A percentile compares a stretch with the other conserved stretches of the same genome.
phyloP scores from a whole-genome alignment of 345 rosid genomes.

The Citrus inodora region DNA sequence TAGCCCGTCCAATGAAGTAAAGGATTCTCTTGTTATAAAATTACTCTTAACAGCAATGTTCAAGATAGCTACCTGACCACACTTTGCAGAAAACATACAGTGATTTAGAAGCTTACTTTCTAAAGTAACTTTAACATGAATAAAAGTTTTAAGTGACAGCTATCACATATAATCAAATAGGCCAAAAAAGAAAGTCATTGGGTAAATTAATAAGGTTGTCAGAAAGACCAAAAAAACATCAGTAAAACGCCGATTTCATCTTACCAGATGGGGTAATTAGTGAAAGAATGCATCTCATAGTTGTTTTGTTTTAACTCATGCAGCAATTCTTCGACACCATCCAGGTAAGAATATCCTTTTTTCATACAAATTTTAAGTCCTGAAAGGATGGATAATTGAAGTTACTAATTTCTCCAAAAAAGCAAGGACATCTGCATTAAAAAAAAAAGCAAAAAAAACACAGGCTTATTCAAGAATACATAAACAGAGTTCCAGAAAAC shows the following conservation, averaged over 20 bases:
- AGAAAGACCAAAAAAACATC: background rate
- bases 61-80: background rate
- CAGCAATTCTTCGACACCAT: conserved; percentile 75
- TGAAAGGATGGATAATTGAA: conserved; percentile 22
- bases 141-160: background rate
- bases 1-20: no score
- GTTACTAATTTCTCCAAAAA: conserved; percentile 1
- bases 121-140: background rate
- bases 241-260: background rate
- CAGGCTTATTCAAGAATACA: background rate
- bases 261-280: conserved; percentile 91
- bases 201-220: background rate
- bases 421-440: background rate
- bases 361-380: conserved; percentile 75
- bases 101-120: background rate
- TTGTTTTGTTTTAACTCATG: conserved; percentile 40
- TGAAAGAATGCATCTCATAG: conserved; percentile 90
- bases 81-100: background rate
- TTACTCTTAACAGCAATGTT: background rate
- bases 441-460: background rate
- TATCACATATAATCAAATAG: background rate
- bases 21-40: no score
- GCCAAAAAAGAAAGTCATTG: background rate
- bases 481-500: background rate
- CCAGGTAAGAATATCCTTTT: conserved; percentile 69